phyloP scores from a whole-genome alignment of 352 stramenopile genomes.

The Phytophthora lateralis region DNA sequence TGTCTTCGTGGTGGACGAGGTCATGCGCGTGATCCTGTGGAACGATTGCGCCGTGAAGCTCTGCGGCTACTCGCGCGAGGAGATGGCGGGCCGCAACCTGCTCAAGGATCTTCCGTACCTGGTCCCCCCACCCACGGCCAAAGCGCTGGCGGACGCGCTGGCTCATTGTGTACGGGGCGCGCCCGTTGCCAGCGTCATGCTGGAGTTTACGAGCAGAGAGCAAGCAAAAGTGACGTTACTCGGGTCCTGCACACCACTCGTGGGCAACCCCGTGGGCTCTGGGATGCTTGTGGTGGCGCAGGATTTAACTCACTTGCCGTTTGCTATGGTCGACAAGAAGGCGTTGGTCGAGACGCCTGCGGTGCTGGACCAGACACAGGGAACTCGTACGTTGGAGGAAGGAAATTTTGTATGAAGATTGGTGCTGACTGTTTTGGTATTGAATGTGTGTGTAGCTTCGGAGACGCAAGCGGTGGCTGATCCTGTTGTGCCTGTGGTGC shows the following conservation, averaged over 20 bases:
- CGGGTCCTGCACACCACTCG: slow-evolving; percentile 69
- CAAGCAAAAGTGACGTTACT: slow-evolving; percentile 68
- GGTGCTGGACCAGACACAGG: slow-evolving; percentile 52
- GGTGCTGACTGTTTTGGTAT: slow-evolving; percentile 9
- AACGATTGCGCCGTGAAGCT: slow-evolving; percentile 81
- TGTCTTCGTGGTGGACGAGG: slow-evolving; percentile 85
- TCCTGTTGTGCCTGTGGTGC: slow-evolving; percentile 12
- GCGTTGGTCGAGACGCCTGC: slow-evolving; percentile 59
- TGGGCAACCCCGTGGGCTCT: slow-evolving; percentile 74
- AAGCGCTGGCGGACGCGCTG: slow-evolving; percentile 63
- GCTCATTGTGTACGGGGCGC: slow-evolving; percentile 61
- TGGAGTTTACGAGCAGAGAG: slow-evolving; percentile 66
- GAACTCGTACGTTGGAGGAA: slow-evolving; percentile 43
- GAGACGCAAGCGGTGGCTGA: slow-evolving; percentile 18
- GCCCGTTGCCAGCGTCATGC: slow-evolving; percentile 53
- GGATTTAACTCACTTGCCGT: slow-evolving; percentile 59
- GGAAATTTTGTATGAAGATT: not conserved
- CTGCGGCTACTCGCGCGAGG: slow-evolving; percentile 76
- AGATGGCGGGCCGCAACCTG: slow-evolving; percentile 79
- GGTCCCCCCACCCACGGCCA: slow-evolving; percentile 58
- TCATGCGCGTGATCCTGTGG: slow-evolving; percentile 88
- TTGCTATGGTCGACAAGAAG: slow-evolving; percentile 48
- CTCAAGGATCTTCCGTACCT: slow-evolving; percentile 75
- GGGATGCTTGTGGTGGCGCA: slow-evolving; percentile 86
- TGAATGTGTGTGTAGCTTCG: slow-evolving; percentile 23